These are phyloP conservation scores for Corniculantispora saksenae DNA, from an alignment of 2,329 filamentous ascomycete genomes.

Conservation along the genomic window DNA sequence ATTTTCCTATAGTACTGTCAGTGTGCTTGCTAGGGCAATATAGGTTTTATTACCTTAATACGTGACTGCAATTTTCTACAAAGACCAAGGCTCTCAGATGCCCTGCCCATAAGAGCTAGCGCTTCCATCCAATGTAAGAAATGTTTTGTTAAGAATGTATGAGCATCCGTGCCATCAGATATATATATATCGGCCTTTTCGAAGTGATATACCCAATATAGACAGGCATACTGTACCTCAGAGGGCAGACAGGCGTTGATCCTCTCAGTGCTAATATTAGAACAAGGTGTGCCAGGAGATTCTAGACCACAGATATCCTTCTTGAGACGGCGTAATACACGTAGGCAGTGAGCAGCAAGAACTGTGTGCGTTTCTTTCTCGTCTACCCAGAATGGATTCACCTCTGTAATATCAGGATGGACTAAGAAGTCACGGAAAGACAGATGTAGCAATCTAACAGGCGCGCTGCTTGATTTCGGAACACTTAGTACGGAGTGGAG, in stretches of 20 bases:
- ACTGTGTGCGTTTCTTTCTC: no score
- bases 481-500: no score
- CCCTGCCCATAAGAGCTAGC: background rate
- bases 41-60: background rate
- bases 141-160: background rate
- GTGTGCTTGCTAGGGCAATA: no score
- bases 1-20: background rate
- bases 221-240: background rate
- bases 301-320: background rate
- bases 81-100: background rate
- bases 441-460: no score
- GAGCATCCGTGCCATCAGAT: background rate
- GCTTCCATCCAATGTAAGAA: conserved; percentile 8
- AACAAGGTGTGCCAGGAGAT: background rate
- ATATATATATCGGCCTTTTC: background rate
- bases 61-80: background rate
- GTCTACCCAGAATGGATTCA: no score
- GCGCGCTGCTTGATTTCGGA: no score
- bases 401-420: no score
- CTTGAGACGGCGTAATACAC: no score
- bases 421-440: no score
- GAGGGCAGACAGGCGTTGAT: background rate
- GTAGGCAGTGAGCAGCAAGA: no score
- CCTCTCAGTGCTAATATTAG: background rate
- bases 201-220: background rate